These are phyloP conservation scores for Rhodotorula sp. DNA, from an alignment of 1,284 basidiomycete species.

Conservation along the genomic window DNA sequence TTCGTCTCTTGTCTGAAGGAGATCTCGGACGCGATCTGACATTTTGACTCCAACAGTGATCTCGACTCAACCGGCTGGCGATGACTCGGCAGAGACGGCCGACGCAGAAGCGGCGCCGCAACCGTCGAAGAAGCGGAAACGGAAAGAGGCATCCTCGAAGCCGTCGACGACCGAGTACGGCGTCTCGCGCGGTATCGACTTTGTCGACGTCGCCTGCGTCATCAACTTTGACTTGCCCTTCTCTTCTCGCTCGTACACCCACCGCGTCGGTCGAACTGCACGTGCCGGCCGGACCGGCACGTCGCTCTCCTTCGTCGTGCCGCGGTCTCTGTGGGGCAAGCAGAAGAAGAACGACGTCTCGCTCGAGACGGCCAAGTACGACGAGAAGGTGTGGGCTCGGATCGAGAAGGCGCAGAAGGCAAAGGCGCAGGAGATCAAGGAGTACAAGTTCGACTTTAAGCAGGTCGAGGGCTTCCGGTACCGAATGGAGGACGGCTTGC, in stretches of 20 bases:
- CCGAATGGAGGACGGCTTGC: constrained; percentile 92
- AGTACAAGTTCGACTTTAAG: constrained; percentile 89
- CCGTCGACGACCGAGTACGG: constrained; percentile 69
- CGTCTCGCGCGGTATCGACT: constrained; percentile 94
- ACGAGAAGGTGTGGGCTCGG: constrained; percentile 73
- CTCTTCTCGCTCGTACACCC: constrained; percentile 86
- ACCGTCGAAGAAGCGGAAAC: constrained; percentile 53
- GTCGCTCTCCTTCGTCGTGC: constrained; percentile 85
- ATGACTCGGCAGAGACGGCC: constrained; percentile 32
- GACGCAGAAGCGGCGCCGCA: constrained; percentile 36
- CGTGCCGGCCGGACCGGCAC: constrained; percentile 92
- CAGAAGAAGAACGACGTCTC: constrained; percentile 66
- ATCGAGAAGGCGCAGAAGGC: constrained; percentile 70
- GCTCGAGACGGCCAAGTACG: constrained; percentile 63
- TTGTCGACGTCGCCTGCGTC: constrained; percentile 94
- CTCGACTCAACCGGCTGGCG: constrained; percentile 39
- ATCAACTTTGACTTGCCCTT: constrained; percentile 97
- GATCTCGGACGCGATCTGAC: not conserved
- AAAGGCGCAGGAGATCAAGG: constrained; percentile 73
- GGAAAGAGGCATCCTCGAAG: constrained; percentile 29
- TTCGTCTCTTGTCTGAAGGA: not conserved
- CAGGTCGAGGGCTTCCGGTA: constrained; percentile 98
- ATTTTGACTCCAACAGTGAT: constrained; percentile 35
- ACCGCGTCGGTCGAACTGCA: constrained; percentile 85
- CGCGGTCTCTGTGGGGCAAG: constrained; percentile 65